A percentile compares a stretch with the other conserved stretches of the same genome.
These are phyloP conservation scores for Candida albicans DNA, from an alignment of 1,139 yeast species.

Conservation along the genomic window DNA sequence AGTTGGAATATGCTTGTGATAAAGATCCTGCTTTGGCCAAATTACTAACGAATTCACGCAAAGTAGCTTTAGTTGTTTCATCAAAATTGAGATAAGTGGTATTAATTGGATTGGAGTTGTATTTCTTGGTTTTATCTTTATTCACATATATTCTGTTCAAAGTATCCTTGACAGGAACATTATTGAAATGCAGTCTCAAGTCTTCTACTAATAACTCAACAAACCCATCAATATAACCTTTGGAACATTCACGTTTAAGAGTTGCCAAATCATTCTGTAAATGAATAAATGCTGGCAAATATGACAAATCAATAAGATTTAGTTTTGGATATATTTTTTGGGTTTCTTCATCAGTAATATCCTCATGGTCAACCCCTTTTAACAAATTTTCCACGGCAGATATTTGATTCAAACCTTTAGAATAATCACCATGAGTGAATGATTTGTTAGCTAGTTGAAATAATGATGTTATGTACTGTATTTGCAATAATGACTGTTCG, in stretches of 20 bases:
- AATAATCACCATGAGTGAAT: conserved; percentile 41
- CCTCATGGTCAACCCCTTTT: conserved; percentile 43
- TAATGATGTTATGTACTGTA: conserved; percentile 48
- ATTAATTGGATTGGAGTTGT: conserved; percentile 20
- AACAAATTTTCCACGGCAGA: conserved; percentile 58
- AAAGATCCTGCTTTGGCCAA: conserved; percentile 65
- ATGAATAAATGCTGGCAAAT: conserved; percentile 58
- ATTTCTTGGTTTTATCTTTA: conserved; percentile 24
- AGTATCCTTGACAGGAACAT: conserved; percentile 50
- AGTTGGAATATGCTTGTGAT: conserved; percentile 60
- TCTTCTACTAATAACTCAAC: conserved; percentile 58
- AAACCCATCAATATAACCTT: conserved; percentile 60
- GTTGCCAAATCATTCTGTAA: conserved; percentile 53
- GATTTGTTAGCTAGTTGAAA: conserved; percentile 55
- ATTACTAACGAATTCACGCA: conserved; percentile 52
- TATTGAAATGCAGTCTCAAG: conserved; percentile 55
- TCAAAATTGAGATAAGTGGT: conserved; percentile 35
- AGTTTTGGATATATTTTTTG: conserved; percentile 40
- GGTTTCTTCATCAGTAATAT: conserved; percentile 22
- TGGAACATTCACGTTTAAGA: conserved; percentile 62
- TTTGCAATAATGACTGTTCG: conserved; percentile 66
- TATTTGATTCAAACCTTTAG: conserved; percentile 51
- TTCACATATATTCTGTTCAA: conserved; percentile 48
- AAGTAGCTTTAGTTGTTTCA: conserved; percentile 34
- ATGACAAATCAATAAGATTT: conserved; percentile 51